Percentiles rank a stretch among this genome's conserved stretches.
phyloP scores from a whole-genome alignment of 2,329 filamentous ascomycete species.

The Epichloe uncinata region DNA sequence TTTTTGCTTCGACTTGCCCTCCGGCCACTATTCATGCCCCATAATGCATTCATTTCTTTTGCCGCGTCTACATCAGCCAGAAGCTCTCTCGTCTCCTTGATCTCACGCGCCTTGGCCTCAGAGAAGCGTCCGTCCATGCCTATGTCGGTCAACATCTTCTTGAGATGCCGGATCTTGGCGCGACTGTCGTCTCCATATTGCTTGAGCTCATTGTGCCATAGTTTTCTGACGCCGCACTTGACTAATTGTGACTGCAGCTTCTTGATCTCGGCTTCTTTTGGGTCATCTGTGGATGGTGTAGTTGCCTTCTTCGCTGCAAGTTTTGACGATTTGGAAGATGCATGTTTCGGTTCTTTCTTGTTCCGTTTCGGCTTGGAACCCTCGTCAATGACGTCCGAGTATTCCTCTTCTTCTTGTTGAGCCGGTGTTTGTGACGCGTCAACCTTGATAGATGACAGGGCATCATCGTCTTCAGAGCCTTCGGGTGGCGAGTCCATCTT shows the following conservation, averaged over 20 bases:
- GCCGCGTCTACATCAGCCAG: constrained; percentile 74
- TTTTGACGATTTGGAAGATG: constrained; percentile 17
- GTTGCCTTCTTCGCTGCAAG: constrained; percentile 16
- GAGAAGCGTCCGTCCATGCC: constrained; percentile 89
- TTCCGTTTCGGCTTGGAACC: constrained; percentile 44
- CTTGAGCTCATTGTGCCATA: constrained; percentile 80
- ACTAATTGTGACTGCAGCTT: constrained; percentile 71
- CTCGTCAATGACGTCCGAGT: constrained; percentile 57
- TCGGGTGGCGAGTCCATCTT: constrained; percentile 7
- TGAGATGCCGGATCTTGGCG: constrained; percentile 74
- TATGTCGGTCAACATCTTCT: constrained; percentile 60
- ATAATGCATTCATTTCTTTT: constrained; percentile 64
- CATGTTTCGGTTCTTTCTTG: constrained; percentile 30
- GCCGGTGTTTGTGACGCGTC: constrained; percentile 11
- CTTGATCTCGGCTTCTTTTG: constrained; percentile 72
- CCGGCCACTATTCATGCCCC: constrained; percentile 46
- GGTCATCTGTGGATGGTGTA: constrained; percentile 26
- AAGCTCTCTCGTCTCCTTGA: constrained; percentile 78
- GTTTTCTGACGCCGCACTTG: constrained; percentile 85
- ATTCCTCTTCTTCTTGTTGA: constrained; percentile 27
- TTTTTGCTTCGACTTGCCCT: constrained; percentile 28
- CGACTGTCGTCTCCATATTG: constrained; percentile 55
- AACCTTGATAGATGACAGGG: constrained; percentile 8
- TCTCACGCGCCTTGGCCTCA: constrained; percentile 67
- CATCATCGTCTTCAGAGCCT: constrained; percentile 9